Percentiles rank a stretch among this genome's conserved stretches.
These are phyloP conservation scores for Hygrophorus pudorinus DNA, from an alignment of 768 basidiomycete species.

Conservation along the genomic window DNA sequence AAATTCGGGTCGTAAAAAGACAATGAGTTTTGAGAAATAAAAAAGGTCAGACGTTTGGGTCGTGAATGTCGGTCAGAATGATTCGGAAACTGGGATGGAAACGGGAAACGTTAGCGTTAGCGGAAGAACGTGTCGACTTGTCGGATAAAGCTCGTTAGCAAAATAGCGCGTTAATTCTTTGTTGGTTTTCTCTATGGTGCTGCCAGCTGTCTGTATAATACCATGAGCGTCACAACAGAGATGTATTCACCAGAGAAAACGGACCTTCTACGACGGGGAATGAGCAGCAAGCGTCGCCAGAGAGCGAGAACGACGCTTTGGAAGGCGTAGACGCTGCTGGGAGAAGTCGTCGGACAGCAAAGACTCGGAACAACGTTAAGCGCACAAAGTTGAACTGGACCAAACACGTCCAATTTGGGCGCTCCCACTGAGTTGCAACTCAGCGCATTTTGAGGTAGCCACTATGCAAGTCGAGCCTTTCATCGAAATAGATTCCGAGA, in stretches of 20 bases:
- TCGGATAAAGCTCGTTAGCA: conserved; percentile 15
- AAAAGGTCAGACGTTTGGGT: not conserved
- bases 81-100: not conserved
- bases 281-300: not conserved
- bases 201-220: not conserved
- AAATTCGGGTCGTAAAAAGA: conserved; percentile 5
- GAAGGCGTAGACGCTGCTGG: not conserved
- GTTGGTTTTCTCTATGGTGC: not conserved
- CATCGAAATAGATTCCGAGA: too few species aligned
- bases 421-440: too few species aligned
- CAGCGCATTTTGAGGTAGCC: too few species aligned
- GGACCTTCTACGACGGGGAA: not conserved
- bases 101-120: too few species aligned
- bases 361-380: too few species aligned
- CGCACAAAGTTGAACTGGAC: too few species aligned
- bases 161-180: conserved; percentile 18
- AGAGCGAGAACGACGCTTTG: conserved; percentile 2
- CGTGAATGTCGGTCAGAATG: not conserved
- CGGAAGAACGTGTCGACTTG: conserved; percentile 12
- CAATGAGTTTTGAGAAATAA: conserved; percentile 1
- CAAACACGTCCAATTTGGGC: too few species aligned
- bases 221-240: not conserved
- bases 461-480: too few species aligned
- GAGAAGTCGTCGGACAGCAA: not conserved
- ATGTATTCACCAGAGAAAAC: not conserved